Evolutionary conservation across 352 stramenopile species (phyloP), one percentile per base, ranked within the genome.

Genomic region (Phytopythium chamaehyphon): DNA sequence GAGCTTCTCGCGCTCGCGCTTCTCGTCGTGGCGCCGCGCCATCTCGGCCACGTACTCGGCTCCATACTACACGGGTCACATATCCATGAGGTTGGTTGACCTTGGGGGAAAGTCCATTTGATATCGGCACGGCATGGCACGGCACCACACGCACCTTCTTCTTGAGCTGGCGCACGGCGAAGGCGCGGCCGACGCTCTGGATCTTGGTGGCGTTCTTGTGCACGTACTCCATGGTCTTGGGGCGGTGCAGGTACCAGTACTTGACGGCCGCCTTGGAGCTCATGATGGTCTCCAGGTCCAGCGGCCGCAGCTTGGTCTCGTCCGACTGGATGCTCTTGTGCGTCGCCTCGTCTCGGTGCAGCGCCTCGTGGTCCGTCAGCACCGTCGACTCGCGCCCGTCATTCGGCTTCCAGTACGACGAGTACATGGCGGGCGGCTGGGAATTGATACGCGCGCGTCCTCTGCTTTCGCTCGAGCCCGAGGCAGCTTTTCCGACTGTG

Each of bases 191-290:
- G 19, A 94, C 45, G 37, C 65, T 86, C 65, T 94, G 83, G 46
- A 94, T 88, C 66, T 92, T 92, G 47, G 82, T 90, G 14, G 81
- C 83, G 60, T 94, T 94, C 73, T 84, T 88, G 69, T 94, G 83
- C 35, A 94, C 83, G 55, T 90, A 92, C 52, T 88, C 77, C 83
- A 94, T 94, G 16, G 83, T 94, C 68, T 94, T 94, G 42, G 83
- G 83, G 15, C 83, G 83, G 50, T 94, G 83, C 23, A 94, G 59
- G 58, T 94, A 94, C 83, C 83, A 94, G 61, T 88, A 94, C 75
- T 94, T 94, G 66, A 94, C 83, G 40, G 79, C 83, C 12, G 76
- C 81, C 58, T 92, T 94, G 57, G 76, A 89, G 40, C 70, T 86
- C 77, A 94, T 89, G 66, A 94, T 90, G 33, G 83, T 92, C 64